A percentile compares a stretch with the other conserved stretches of the same genome.
Conservation (phyloP, 2,329 filamentous ascomycete species). For the Penicillium janthinellum region DNA sequence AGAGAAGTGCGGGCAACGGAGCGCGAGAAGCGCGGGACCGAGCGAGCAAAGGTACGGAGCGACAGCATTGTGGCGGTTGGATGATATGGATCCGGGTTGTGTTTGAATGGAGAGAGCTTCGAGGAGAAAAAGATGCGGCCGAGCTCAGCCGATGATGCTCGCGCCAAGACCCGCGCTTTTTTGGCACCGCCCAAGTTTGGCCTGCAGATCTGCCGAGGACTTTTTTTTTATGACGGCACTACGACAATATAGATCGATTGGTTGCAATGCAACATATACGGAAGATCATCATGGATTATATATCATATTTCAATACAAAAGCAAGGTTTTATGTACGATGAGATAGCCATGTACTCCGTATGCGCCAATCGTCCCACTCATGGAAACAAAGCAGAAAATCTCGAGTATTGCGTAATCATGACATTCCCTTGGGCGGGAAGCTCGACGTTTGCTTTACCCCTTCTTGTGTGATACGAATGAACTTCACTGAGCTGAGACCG, state of each 20-base stretch:
- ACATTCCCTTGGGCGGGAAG: constrained; percentile 71
- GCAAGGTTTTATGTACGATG: constrained; percentile 13
- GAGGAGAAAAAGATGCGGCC: constrained; percentile 25
- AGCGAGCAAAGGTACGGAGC: constrained; percentile 65
- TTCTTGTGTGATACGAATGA: constrained; percentile 69
- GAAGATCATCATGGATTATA: not conserved
- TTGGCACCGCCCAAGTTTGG: constrained; percentile 19
- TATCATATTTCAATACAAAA: not conserved
- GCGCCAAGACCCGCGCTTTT: constrained; percentile 28
- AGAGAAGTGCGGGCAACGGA: constrained; percentile 54
- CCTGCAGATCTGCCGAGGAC: constrained; percentile 26
- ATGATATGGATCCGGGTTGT: constrained; percentile 4
- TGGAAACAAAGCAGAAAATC: constrained; percentile 11
- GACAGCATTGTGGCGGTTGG: constrained; percentile 64
- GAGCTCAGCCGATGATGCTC: constrained; percentile 33
- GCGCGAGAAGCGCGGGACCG: constrained; percentile 66
- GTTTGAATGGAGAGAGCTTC: constrained; percentile 22
- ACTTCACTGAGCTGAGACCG: constrained; percentile 73
- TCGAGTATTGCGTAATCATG: constrained; percentile 35
- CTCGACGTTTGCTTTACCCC: constrained; percentile 68
- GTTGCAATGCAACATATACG: constrained; percentile 5
- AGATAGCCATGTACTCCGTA: constrained; percentile 27
- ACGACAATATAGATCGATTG: not conserved
- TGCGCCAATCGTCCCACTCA: constrained; percentile 24
- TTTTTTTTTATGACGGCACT: not conserved